Conservation (phyloP, 2,329 filamentous ascomycete species). For the Orbilia blumenaviensis region DNA sequence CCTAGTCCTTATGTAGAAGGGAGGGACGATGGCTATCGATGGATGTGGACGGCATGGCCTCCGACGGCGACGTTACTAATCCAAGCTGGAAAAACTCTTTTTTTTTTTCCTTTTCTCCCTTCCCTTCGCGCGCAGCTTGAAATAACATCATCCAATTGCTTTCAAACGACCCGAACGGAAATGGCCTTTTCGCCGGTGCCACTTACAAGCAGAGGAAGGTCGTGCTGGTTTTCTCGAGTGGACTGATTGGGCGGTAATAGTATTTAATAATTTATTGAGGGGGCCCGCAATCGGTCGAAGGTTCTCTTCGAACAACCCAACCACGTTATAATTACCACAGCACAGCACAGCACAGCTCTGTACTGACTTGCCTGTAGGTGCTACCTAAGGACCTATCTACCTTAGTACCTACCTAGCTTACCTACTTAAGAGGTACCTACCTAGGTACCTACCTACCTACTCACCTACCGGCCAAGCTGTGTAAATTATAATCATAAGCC, state of each 20-base stretch:
- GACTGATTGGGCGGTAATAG: background rate
- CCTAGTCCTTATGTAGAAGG: too few relatives aligned
- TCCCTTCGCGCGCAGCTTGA: slow-evolving; percentile 12
- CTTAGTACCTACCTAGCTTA: too few relatives aligned
- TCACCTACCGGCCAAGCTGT: too few relatives aligned
- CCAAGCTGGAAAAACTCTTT: background rate
- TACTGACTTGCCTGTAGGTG: too few relatives aligned
- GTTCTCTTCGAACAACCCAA: background rate
- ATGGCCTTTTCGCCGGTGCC: slow-evolving; percentile 34
- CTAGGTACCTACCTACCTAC: too few relatives aligned
- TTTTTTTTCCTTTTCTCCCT: slow-evolving; percentile 7
- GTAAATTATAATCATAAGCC: too few relatives aligned
- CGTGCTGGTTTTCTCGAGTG: background rate
- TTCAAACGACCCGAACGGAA: slow-evolving; percentile 39
- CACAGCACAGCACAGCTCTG: background rate
- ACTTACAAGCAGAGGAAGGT: background rate
- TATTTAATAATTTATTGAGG: background rate
- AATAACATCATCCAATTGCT: background rate
- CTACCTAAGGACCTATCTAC: too few relatives aligned
- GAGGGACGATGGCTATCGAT: too few relatives aligned
- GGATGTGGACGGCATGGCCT: background rate
- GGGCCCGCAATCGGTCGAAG: slow-evolving; percentile 1
- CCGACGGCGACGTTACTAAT: background rate
- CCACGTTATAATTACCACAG: background rate
- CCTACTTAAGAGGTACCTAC: too few relatives aligned